phyloP scores from a whole-genome alignment of 192 early-diverging fungal genomes.

The Globomyces pollinis-pini region DNA sequence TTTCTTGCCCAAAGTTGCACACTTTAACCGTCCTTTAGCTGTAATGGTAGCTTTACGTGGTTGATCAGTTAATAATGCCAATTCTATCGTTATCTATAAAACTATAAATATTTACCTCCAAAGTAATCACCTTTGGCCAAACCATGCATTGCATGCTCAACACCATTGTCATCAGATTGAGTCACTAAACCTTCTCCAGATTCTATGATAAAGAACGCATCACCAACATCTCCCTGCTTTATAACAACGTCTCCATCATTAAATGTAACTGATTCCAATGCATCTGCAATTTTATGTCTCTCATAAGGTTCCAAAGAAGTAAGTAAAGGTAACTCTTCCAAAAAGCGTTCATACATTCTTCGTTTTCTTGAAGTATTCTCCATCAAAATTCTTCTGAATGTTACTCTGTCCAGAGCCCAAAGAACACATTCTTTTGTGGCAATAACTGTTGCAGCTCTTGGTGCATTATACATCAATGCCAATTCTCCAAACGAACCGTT shows the following conservation, averaged over 20 bases:
- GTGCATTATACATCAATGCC: constrained; percentile 98
- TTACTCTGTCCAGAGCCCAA: constrained; percentile 97
- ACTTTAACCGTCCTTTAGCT: constrained; percentile 84
- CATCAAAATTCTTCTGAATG: constrained; percentile 96
- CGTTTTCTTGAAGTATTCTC: constrained; percentile 93
- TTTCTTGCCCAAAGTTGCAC: constrained; percentile 89
- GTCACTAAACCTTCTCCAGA: constrained; percentile 76
- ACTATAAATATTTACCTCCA: constrained; percentile 74
- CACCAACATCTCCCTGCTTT: constrained; percentile 85
- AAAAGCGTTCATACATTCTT: constrained; percentile 91
- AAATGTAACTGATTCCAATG: constrained; percentile 86
- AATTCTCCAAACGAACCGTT: constrained; percentile 96
- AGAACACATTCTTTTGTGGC: constrained; percentile 77
- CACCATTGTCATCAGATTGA: constrained; percentile 72
- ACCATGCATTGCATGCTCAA: constrained; percentile 47
- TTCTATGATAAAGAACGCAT: constrained; percentile 95
- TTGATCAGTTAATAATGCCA: constrained; percentile 90
- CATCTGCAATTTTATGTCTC: constrained; percentile 97
- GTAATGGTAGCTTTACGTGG: constrained; percentile 85
- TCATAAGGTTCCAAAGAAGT: constrained; percentile 90
- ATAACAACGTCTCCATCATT: constrained; percentile 78
- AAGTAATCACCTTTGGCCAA: constrained; percentile 87
- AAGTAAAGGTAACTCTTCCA: constrained; percentile 86
- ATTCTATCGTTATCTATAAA: constrained; percentile 58
- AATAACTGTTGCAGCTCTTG: constrained; percentile 90